phyloP scores from a whole-genome alignment of 306 rosid species.

The Pyrus pyrifolia region DNA sequence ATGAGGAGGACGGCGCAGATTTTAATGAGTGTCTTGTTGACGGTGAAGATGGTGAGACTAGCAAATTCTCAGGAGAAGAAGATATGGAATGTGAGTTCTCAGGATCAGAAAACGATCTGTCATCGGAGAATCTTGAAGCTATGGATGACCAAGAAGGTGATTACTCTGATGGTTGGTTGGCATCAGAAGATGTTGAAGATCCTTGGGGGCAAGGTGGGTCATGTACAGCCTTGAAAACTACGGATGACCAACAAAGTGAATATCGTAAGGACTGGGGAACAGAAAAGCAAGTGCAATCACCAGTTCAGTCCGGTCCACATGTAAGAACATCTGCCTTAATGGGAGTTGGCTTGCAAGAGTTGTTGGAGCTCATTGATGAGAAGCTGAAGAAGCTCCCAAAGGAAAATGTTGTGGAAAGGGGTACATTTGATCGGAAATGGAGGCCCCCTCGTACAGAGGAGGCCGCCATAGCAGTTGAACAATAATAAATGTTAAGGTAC shows the following conservation, averaged over 20 bases:
- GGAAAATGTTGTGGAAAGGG: slow-evolving; percentile 43
- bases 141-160: slow-evolving; percentile 39
- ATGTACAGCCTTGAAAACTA: slow-evolving; percentile 8
- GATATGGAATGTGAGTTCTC: not conserved
- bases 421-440: slow-evolving; percentile 59
- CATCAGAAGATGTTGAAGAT: slow-evolving; percentile 32
- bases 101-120: slow-evolving; percentile 24
- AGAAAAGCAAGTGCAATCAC: slow-evolving; percentile 12
- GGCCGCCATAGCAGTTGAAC: slow-evolving; percentile 32
- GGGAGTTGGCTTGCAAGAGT: slow-evolving; percentile 81
- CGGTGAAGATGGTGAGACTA: slow-evolving; percentile 26
- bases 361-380: slow-evolving; percentile 65
- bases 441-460: slow-evolving; percentile 57
- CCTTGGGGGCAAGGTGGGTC: slow-evolving; percentile 27
- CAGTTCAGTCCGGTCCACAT: slow-evolving; percentile 45
- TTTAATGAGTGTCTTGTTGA: slow-evolving; percentile 33
- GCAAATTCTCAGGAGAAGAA: slow-evolving; percentile 23
- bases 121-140: slow-evolving; percentile 13
- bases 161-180: slow-evolving; percentile 54
- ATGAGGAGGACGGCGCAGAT: slow-evolving; percentile 39
- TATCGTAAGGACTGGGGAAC: slow-evolving; percentile 6
- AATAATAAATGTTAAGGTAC: slow-evolving; percentile 13
- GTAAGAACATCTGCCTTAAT: slow-evolving; percentile 64
- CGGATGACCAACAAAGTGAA: slow-evolving; percentile 22
- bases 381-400: slow-evolving; percentile 44